A percentile compares a stretch with the other conserved stretches of the same genome.
phyloP scores from a whole-genome alignment of 1,284 basidiomycete genomes.

The Phylloboletellus chloephorus region DNA sequence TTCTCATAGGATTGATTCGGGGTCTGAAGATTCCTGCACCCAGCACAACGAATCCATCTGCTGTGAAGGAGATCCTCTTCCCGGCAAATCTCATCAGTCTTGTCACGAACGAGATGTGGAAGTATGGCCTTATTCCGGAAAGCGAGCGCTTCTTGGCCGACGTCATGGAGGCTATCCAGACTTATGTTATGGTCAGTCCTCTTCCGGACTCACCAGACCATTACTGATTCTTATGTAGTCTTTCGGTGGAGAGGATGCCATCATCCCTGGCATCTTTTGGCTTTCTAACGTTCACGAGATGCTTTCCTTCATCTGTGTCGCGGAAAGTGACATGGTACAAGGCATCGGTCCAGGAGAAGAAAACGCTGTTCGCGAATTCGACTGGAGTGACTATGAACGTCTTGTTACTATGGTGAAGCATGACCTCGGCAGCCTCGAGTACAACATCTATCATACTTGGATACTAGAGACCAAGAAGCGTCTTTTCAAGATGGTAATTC shows the following conservation, averaged over 20 bases:
- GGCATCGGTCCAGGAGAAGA: constrained; percentile 97
- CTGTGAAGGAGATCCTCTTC: constrained; percentile 97
- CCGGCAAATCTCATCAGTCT: constrained; percentile 98
- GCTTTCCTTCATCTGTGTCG: constrained; percentile 97
- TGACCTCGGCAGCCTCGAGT: constrained; percentile 96
- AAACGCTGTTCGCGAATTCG: constrained; percentile 84
- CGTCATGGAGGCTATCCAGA: constrained; percentile 97
- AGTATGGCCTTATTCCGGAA: constrained; percentile 94
- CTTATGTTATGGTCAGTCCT: constrained; percentile 90
- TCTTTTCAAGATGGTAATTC: constrained; percentile 97
- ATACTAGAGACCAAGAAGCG: constrained; percentile 99
- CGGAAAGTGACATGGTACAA: constrained; percentile 96
- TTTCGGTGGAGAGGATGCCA: constrained; percentile 91
- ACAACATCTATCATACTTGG: constrained; percentile 99
- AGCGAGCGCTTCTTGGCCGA: constrained; percentile 98
- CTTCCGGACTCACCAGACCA: constrained; percentile 1
- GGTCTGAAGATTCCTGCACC: constrained; percentile 93
- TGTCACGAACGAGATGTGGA: constrained; percentile 99
- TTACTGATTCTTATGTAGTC: constrained; percentile 43
- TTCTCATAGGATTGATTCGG: constrained; percentile 85
- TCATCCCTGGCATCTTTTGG: constrained; percentile 98
- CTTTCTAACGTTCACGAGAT: constrained; percentile 99
- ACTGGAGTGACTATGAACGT: constrained; percentile 97
- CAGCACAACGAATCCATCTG: constrained; percentile 85
- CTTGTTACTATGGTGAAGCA: constrained; percentile 98